Evolutionary conservation across 2,329 filamentous ascomycete species (phyloP).

Genomic region (Fusarium algeriense): DNA sequence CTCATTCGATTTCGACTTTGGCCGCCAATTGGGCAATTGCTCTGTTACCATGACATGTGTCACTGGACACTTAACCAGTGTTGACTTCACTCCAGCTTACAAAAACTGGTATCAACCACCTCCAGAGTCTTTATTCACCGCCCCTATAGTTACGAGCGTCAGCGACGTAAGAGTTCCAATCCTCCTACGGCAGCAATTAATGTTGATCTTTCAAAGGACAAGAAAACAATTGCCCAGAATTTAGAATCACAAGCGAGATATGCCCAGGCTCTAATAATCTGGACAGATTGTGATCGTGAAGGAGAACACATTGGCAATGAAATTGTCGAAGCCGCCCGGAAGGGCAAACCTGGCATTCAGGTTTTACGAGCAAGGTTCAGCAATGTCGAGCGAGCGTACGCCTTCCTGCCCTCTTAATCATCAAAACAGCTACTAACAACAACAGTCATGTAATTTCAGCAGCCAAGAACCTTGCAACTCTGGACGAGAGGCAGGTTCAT

Average conservation of each 20-base stretch:
- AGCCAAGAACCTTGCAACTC: conserved; percentile 78
- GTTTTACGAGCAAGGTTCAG: conserved; percentile 92
- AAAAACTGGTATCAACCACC: conserved; percentile 85
- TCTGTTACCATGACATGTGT: conserved; percentile 95
- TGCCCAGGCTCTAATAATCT: conserved; percentile 86
- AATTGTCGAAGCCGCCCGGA: conserved; percentile 83
- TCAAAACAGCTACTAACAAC: background rate
- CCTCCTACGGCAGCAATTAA: background rate
- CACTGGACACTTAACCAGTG: conserved; percentile 84
- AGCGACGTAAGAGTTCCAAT: conserved; percentile 66
- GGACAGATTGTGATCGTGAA: conserved; percentile 98
- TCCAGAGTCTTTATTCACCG: conserved; percentile 83
- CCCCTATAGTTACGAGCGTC: conserved; percentile 77
- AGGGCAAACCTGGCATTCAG: conserved; percentile 78
- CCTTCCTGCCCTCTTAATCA: conserved; percentile 13
- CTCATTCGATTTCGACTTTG: conserved; percentile 89
- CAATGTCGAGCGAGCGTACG: conserved; percentile 91
- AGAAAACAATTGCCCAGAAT: conserved; percentile 84
- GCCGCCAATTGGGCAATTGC: conserved; percentile 81
- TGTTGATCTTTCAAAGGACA: conserved; percentile 67
- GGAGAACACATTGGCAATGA: conserved; percentile 96
- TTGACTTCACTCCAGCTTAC: conserved; percentile 81
- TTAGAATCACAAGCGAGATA: conserved; percentile 82
- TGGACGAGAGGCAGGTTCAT: conserved; percentile 88
- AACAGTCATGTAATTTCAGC: conserved; percentile 86